Conservation (phyloP, 75 land plant species). For the Larix kaempferi region DNA sequence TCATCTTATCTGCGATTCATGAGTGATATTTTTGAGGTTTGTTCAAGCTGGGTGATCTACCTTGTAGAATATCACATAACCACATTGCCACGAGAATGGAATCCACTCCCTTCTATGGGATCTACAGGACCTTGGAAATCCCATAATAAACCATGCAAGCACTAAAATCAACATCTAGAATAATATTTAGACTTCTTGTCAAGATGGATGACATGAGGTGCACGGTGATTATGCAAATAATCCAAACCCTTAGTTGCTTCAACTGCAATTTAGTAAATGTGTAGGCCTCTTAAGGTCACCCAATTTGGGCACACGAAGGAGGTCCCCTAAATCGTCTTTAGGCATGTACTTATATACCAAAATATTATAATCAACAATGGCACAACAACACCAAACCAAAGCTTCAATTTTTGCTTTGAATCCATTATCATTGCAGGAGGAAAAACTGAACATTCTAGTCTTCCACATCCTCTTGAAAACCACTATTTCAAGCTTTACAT, state of each 20-base stretch:
- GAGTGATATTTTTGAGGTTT: too few relatives aligned
- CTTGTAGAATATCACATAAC: too few relatives aligned
- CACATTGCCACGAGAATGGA: too few relatives aligned
- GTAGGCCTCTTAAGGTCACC: conserved; percentile 57
- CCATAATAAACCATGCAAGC: conserved; percentile 83
- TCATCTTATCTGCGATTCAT: too few relatives aligned
- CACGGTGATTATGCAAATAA: too few relatives aligned
- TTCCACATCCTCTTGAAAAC: conserved; percentile 26
- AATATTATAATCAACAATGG: conserved; percentile 49
- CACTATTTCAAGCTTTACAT: conserved; percentile 6
- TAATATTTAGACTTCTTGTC: conserved; percentile 83
- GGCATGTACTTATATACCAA: conserved; percentile 88
- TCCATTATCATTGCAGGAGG: conserved; percentile 57
- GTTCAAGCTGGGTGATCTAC: too few relatives aligned
- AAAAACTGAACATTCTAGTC: conserved; percentile 31
- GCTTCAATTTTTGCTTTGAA: conserved; percentile 74
- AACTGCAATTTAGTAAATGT: too few relatives aligned
- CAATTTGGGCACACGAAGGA: conserved; percentile 52
- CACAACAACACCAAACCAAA: conserved; percentile 77
- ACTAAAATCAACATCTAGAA: conserved; percentile 54
- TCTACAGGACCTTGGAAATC: conserved; percentile 52
- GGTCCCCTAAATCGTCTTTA: conserved; percentile 83
- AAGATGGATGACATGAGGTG: conserved; percentile 74
- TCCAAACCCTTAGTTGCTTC: too few relatives aligned
- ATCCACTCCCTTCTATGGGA: too few relatives aligned